These are phyloP conservation scores for Colletotrichum sp. DNA, from an alignment of 2,329 filamentous ascomycete species.

Conservation along the genomic window DNA sequence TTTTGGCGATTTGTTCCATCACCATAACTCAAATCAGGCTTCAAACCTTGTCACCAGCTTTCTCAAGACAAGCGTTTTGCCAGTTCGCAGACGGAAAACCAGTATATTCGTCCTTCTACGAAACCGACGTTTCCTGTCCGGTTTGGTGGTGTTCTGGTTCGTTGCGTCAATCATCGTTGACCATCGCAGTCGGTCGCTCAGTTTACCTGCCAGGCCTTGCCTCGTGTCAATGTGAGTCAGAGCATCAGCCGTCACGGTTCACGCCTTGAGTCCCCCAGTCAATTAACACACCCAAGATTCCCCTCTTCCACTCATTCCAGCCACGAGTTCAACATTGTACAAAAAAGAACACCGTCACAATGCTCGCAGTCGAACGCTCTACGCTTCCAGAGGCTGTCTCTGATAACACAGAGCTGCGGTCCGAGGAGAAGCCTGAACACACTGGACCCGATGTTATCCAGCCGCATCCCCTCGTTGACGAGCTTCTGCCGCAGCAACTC, in stretches of 20 bases:
- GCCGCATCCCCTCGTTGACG: conserved; percentile 36
- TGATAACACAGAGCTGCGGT: neutral
- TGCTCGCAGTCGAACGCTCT: conserved; percentile 11
- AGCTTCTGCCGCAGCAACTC: conserved; percentile 38
- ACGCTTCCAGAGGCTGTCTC: neutral
- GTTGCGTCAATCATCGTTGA: neutral
- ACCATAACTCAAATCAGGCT: neutral
- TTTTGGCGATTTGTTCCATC: neutral
- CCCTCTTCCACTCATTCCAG: neutral
- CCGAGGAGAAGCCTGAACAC: conserved; percentile 13
- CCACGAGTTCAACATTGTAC: neutral
- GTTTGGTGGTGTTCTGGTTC: neutral
- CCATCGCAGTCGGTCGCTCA: neutral
- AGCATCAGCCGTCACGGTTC: neutral
- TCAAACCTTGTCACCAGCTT: neutral
- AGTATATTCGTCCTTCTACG: neutral
- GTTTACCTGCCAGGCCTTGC: neutral
- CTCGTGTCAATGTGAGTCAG: conserved; percentile 9
- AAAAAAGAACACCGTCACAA: neutral
- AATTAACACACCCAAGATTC: neutral
- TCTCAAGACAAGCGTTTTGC: neutral
- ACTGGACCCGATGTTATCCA: conserved; percentile 22
- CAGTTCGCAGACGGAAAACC: neutral
- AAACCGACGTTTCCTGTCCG: neutral
- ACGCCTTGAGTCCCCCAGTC: neutral